phyloP scores from a whole-genome alignment of 2,329 filamentous ascomycete species.

The Sporothrix euskadiensis region DNA sequence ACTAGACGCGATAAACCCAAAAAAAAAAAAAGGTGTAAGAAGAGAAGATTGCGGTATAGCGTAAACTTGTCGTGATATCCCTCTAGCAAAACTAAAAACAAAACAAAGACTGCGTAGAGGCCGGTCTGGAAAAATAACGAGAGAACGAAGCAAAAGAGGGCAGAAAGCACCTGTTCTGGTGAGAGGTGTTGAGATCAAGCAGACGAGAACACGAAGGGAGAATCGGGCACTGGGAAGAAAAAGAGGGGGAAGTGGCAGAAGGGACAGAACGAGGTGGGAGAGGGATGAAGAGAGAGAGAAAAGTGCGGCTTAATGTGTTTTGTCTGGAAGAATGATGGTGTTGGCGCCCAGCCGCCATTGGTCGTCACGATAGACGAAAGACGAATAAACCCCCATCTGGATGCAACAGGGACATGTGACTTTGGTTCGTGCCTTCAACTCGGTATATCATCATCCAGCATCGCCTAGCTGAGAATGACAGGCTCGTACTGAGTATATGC shows the following conservation, averaged over 20 bases:
- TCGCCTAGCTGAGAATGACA: not conserved
- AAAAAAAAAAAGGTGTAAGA: too few species aligned
- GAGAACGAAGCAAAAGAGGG: not conserved
- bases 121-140: not conserved
- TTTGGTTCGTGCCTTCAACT: not conserved
- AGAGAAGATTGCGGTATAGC: not conserved
- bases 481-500: not conserved
- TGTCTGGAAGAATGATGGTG: not conserved
- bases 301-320: not conserved
- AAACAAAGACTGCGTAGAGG: not conserved
- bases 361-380: not conserved
- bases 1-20: too few species aligned
- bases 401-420: conserved; percentile 3
- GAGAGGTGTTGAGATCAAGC: not conserved
- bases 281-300: not conserved
- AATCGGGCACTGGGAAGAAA: not conserved
- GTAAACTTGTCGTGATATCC: not conserved
- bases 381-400: not conserved
- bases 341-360: not conserved
- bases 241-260: not conserved
- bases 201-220: not conserved
- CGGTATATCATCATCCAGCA: not conserved
- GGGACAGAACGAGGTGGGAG: not conserved
- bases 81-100: not conserved
- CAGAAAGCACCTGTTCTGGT: not conserved